These are phyloP conservation scores for Candida ortonii DNA, from an alignment of 805 yeast species.

Conservation along the genomic window DNA sequence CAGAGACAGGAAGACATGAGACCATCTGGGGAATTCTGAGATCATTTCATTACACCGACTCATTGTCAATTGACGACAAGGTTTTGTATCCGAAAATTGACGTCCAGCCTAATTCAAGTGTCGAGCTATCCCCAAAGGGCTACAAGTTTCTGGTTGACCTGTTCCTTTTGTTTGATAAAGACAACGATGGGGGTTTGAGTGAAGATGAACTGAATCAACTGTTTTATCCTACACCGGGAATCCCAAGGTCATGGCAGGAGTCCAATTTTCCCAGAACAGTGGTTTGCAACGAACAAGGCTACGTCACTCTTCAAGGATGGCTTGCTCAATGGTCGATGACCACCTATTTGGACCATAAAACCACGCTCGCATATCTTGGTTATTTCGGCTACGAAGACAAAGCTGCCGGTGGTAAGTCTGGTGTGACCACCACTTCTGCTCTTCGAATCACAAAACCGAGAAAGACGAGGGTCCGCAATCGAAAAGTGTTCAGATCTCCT, in stretches of 20 bases:
- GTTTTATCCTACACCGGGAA: slow-evolving; percentile 89
- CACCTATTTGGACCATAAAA: slow-evolving; percentile 77
- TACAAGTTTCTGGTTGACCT: slow-evolving; percentile 89
- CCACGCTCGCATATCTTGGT: slow-evolving; percentile 84
- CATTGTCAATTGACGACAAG: slow-evolving; percentile 77
- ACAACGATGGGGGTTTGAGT: slow-evolving; percentile 93
- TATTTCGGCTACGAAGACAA: slow-evolving; percentile 77
- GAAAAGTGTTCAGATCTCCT: slow-evolving; percentile 61
- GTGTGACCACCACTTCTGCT: slow-evolving; percentile 39
- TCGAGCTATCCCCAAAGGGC: slow-evolving; percentile 89
- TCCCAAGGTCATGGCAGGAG: slow-evolving; percentile 84
- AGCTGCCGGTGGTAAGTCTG: slow-evolving; percentile 18
- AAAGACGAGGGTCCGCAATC: slow-evolving; percentile 60
- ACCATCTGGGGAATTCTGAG: slow-evolving; percentile 95
- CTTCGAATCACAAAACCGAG: slow-evolving; percentile 81
- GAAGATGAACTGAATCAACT: slow-evolving; percentile 64
- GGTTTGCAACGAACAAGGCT: slow-evolving; percentile 85
- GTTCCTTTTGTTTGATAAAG: slow-evolving; percentile 84
- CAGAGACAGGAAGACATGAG: slow-evolving; percentile 91
- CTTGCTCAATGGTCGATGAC: slow-evolving; percentile 98
- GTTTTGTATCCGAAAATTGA: slow-evolving; percentile 78
- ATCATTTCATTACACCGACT: slow-evolving; percentile 87
- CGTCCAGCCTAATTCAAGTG: slow-evolving; percentile 71
- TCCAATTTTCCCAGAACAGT: slow-evolving; percentile 83
- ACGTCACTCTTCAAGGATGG: slow-evolving; percentile 96